A percentile compares a stretch with the other conserved stretches of the same genome.
Conservation (phyloP, 2,329 filamentous ascomycete species). For the Monosporascus sp. region DNA sequence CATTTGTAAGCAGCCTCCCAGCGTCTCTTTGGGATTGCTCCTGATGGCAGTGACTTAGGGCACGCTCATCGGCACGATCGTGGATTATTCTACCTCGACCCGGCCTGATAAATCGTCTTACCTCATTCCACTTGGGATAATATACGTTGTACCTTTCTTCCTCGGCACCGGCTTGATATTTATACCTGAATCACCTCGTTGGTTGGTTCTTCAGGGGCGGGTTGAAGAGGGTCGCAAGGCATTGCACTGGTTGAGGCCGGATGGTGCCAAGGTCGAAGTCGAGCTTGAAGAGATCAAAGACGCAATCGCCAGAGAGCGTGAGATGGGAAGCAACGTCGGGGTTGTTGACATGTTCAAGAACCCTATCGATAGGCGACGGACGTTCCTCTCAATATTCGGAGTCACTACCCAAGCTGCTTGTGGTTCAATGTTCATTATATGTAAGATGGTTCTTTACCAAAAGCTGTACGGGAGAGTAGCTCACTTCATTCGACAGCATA, state of each 20-base stretch:
- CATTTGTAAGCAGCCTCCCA: slow-evolving; percentile 27
- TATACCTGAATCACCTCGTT: slow-evolving; percentile 28
- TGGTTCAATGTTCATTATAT: slow-evolving; percentile 41
- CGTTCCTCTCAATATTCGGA: slow-evolving; percentile 34
- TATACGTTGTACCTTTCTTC: slow-evolving; percentile 24
- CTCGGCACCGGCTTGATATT: slow-evolving; percentile 23
- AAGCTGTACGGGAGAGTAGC: neutral
- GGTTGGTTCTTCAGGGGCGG: slow-evolving; percentile 23
- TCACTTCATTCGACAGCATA: slow-evolving; percentile 30
- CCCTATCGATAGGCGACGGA: slow-evolving; percentile 38
- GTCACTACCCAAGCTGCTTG: slow-evolving; percentile 40
- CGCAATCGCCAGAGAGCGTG: slow-evolving; percentile 29
- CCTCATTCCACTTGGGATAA: slow-evolving; percentile 25
- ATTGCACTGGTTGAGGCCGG: slow-evolving; percentile 31
- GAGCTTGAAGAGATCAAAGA: slow-evolving; percentile 29
- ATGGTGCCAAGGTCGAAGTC: slow-evolving; percentile 22
- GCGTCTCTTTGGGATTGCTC: neutral
- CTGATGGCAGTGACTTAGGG: slow-evolving; percentile 25
- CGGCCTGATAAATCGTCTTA: slow-evolving; percentile 25
- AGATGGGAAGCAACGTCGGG: slow-evolving; percentile 28
- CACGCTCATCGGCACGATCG: slow-evolving; percentile 36
- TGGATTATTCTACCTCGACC: slow-evolving; percentile 32
- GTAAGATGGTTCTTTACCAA: slow-evolving; percentile 11
- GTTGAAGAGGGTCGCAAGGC: slow-evolving; percentile 28
- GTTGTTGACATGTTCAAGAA: slow-evolving; percentile 40